phyloP scores from a whole-genome alignment of 805 yeast genomes.

The Priceomyces haplophilus region DNA sequence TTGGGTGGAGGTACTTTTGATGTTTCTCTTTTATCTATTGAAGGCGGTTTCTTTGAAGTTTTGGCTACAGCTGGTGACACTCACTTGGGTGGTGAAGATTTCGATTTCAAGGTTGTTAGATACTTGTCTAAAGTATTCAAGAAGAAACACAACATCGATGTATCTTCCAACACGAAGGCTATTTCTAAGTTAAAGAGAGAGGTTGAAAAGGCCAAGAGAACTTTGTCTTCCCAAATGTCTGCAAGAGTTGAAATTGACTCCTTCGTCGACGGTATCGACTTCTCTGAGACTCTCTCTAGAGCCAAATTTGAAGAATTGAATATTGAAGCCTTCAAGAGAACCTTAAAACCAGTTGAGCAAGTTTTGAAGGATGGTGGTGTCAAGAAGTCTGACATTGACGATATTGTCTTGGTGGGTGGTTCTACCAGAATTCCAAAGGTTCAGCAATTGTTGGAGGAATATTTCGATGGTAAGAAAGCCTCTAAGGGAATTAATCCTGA shows the following conservation, averaged over 20 bases:
- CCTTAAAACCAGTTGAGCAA: conserved; percentile 47
- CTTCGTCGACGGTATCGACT: conserved; percentile 47
- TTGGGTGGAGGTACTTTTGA: conserved; percentile 62
- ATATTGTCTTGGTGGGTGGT: conserved; percentile 49
- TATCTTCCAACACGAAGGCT: conserved; percentile 40
- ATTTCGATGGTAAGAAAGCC: conserved; percentile 56
- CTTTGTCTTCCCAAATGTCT: conserved; percentile 44
- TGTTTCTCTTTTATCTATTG: conserved; percentile 68
- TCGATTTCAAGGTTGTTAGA: conserved; percentile 43
- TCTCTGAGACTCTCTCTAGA: conserved; percentile 45
- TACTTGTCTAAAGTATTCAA: conserved; percentile 42
- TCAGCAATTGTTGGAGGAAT: conserved; percentile 45
- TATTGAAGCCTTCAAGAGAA: conserved; percentile 42
- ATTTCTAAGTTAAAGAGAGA: conserved; percentile 46
- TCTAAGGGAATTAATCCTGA: conserved; percentile 49
- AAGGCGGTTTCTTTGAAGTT: conserved; percentile 49
- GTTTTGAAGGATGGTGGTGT: conserved; percentile 45
- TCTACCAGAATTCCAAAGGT: conserved; percentile 51
- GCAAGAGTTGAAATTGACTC: conserved; percentile 46
- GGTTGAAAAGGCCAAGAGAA: conserved; percentile 50
- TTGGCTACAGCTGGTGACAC: conserved; percentile 50
- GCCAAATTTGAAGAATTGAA: conserved; percentile 49
- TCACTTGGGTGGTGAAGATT: conserved; percentile 52
- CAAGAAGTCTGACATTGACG: conserved; percentile 45
- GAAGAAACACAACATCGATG: conserved; percentile 45